Evolutionary conservation across 2,329 filamentous ascomycete species (phyloP), one percentile per base, ranked within the genome.

Genomic region (Dactylonectria macrodidyma): DNA sequence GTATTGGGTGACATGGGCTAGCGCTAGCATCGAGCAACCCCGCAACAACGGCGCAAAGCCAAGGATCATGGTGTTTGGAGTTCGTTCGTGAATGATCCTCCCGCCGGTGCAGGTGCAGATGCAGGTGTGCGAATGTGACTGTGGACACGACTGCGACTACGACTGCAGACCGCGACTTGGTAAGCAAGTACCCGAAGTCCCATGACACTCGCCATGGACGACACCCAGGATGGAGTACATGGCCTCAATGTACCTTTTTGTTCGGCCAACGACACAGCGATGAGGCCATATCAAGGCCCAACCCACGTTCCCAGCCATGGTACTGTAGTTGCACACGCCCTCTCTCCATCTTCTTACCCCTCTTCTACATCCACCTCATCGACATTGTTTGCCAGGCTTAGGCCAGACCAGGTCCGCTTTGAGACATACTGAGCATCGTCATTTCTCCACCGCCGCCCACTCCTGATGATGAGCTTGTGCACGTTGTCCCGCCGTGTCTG

Each of bases 21-120:
- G 59, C 73, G 71, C 68, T 73, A 74, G 68, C 66, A 75, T 66
- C 66, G 61, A 68, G 62, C 66, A 71, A 75, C 73, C 73, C 73
- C 73, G 65, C 73, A 75, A 70, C 69, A 52, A 52, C 62, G 30
- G 57, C 54, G 50, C 50, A 59, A 59, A 62, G 62, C 50, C 66
- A 62, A 61, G 73, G 73, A 67, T 74, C 59, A 66, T 66, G 62
- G 59, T 46, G 50, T 55, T 41, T 56, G 56, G 51, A 52, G 51
- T 36, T 54, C 11, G 33, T 54, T 54, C 33, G 16, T 61, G 58
- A 57, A 61, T 58, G 34, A 46, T 65, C 33, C 50, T 65, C 54
- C 33, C 41, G 41, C 41, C 41, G 16, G 41, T 44, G 36, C 47
- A 14, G 52, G 19, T 11, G 34, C 14, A 19, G 38, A 48, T 56